These are phyloP conservation scores for Aegle marmelos DNA, from an alignment of 345 rosid species.

Conservation along the genomic window DNA sequence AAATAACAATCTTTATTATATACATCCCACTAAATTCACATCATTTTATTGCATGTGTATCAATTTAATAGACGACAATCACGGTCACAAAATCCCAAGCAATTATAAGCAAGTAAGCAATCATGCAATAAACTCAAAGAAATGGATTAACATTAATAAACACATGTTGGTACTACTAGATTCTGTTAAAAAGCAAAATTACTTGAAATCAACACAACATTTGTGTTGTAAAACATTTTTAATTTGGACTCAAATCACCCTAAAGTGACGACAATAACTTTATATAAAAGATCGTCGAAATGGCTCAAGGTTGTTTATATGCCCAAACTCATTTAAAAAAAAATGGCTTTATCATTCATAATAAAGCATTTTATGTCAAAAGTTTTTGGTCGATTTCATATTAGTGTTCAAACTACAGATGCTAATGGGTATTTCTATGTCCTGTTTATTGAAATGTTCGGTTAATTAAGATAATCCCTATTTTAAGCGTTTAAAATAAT, in stretches of 20 bases:
- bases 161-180: neutral
- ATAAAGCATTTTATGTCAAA: neutral
- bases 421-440: neutral
- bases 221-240: neutral
- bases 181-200: neutral
- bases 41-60: too few species aligned
- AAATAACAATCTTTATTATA: too few species aligned
- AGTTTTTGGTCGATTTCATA: neutral
- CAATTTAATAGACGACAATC: too few species aligned
- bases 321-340: neutral
- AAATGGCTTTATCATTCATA: neutral
- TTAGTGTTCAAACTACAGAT: neutral
- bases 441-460: neutral
- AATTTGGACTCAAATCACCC: neutral
- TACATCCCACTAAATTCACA: too few species aligned
- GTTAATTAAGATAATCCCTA: neutral
- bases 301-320: neutral
- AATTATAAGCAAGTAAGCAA: neutral
- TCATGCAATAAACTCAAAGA: neutral
- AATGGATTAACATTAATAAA: neutral
- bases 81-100: neutral
- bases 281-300: neutral
- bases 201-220: neutral
- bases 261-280: neutral
- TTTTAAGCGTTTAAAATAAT: neutral